Evolutionary conservation across 805 yeast genomes (phyloP), one percentile per base, ranked within the genome.

Genomic region (Candida schatavii): DNA sequence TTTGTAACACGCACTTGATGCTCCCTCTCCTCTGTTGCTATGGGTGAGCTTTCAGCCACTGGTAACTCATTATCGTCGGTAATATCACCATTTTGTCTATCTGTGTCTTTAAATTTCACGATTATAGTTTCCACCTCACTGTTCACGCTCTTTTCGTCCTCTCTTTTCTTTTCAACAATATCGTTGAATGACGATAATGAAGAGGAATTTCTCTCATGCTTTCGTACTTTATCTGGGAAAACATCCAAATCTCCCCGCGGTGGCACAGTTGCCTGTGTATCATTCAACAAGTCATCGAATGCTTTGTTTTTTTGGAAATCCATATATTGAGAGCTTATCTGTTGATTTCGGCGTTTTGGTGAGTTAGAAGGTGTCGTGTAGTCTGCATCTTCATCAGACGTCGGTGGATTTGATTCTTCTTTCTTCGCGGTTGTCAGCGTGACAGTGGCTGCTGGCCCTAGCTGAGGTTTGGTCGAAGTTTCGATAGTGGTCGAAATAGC

Each of bases 181-280:
- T 33, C 36, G 39, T 45, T 53, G 33, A 48, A 51, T 10, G 57
- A 52, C 36, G 52, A 49, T 18, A 49, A 45, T 2, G 56, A 52
- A 3, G 54, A 51, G 4, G 47, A 43, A 3, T 46, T 39, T 18
- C 57, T 36, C 18, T 53, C 48, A 28, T 51, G 55, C 26, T 48
- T 51, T 28, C 51, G 19, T 5, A 33, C 36, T 4, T 14, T 33
- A 33, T 33, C 20, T 7, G 25, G 13, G 6, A 21, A 13, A 6
- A 33, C 44, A 7, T 38, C 42, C 26, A 55, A 35, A 31, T 55
- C 61, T 1, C 59, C 60, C 22, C 61, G 47, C 2, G 60, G 61
- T 6, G 61, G 61, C 2, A 55, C 58, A 18, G 46, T 55, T 2
- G 19, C 32, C 43, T 55, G 59, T 6, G 41, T 42, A 35, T 56